A percentile compares a stretch with the other conserved stretches of the same genome.
Evolutionary conservation across 805 yeast genomes (phyloP).

Genomic region (Wickerhamomyces bisporus): DNA sequence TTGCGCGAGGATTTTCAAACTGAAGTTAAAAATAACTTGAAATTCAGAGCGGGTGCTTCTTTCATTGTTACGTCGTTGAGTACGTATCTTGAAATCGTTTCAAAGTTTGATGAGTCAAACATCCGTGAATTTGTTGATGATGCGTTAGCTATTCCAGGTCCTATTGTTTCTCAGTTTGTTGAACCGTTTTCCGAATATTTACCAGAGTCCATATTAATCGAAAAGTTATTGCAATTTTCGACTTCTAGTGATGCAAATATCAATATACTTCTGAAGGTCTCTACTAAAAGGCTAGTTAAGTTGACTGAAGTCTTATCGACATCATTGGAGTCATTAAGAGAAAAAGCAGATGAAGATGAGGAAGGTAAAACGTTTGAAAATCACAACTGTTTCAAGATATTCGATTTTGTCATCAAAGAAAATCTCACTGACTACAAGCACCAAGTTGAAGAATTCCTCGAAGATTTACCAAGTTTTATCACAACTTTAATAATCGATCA

Average conservation of each 20-base stretch:
- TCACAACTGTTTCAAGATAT: conserved; percentile 24
- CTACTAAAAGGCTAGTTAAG: conserved; percentile 3
- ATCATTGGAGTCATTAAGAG: conserved; percentile 17
- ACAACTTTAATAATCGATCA: conserved; percentile 25
- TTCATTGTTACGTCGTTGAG: conserved; percentile 28
- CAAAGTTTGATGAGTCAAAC: conserved; percentile 2
- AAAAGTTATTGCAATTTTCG: conserved; percentile 1
- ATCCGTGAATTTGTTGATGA: conserved; percentile 10
- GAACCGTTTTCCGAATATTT: conserved; percentile 15
- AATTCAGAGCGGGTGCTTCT: conserved; percentile 27
- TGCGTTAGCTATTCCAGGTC: conserved; percentile 14
- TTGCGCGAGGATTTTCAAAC: conserved; percentile 24
- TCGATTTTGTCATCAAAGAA: conserved; percentile 23
- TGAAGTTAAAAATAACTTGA: conserved; percentile 25
- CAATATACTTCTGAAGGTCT: conserved; percentile 10
- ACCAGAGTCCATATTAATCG: conserved; percentile 9
- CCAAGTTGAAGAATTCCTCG: conserved; percentile 30
- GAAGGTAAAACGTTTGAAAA: conserved; percentile 12
- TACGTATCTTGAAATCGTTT: conserved; percentile 20
- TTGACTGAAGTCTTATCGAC: conserved; percentile 14
- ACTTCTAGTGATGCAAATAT: conserved; percentile 2
- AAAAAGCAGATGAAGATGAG: conserved; percentile 17
- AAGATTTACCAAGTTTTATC: conserved; percentile 30
- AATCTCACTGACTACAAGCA: conserved; percentile 17
- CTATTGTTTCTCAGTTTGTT: conserved; percentile 16